Evolutionary conservation across 2,329 filamentous ascomycete species (phyloP), one percentile per base, ranked within the genome.

Genomic region (Sporothrix euskadiensis): DNA sequence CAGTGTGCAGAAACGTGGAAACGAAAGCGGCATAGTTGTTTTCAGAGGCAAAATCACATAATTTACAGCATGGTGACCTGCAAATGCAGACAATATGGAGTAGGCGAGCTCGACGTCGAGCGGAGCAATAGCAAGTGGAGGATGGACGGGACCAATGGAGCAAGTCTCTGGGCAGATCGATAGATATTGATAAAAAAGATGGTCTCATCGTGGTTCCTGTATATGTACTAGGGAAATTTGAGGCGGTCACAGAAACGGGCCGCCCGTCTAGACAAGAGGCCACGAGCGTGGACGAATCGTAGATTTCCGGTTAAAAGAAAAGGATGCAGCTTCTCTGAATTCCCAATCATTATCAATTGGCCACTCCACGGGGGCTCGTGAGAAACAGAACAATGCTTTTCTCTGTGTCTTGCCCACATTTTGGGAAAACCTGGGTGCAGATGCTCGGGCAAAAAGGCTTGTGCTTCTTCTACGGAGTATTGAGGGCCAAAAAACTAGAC

Each of bases 341-440:
- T 14, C 3, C 3, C 6, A 35, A 8, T 56, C 6, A 7, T 6
- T 59, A 2, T 59, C 56, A 30, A 59, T 35, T 59, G 30, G 56
- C 10, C 56, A 19, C 26, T n/a, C 12, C 30, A 16, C 22, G 6
- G 32, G 19, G 41, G 63, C 63, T 49, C 41, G 63, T 49, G 63
- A 49, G 63, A 66, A 66, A 66, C 41, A 66, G 49, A 30, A 30
- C 39, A 66, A 26, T 56, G 22, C 30, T 26, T 56, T 22, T 49
- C 41, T 66, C 41, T 41, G n/a, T 47, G 41, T 49, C 41, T 49
- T 49, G 22, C 10, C 41, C 63, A 49, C n/a, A 63, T 6, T 22
- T 63, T 41, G 35, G 35, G 44, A 63, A 59, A 63, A 44, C 59
- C 59, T 63, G 59, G 35, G 39, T 41, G 19, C 30, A 59, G 52